Base-by-base conservation (phyloP, 164 flowering plant species). In the Macadamia tetraphylla region DNA sequence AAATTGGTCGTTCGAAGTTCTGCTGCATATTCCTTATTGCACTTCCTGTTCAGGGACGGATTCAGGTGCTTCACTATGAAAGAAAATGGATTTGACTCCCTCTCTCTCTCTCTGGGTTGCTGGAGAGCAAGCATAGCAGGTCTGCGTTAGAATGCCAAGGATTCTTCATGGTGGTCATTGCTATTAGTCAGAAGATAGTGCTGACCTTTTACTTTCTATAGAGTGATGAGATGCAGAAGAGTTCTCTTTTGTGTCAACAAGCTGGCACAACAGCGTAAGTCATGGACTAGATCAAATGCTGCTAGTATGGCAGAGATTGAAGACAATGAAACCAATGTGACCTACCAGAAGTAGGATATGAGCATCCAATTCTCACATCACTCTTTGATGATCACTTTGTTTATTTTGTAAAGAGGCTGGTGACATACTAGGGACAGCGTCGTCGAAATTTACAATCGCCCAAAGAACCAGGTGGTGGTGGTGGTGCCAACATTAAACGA, bases 181-280 rank as follows among this genome's bases (percentile, higher is more conserved):
- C 90, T 62, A 85, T 92, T 67, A 91, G 93, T 79, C 90, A 88
- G 78, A 95, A 89, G 81, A 71, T 88, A 68, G 98, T 97, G 46
- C 89, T 95, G 14, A 84, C 92, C 15, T 71, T 96, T 51, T 95
- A 84, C 78, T 87, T 92, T 69, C 62, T 81, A 63, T 88, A 81
- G 80, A 88, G 89, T 74, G 93, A 95, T 29, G 97, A 92, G 78
- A 81, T 95, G 94, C 88, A 83, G 76, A 88, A 83, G 73, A 86
- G 84, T 76, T 71, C 74, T 68, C 63, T 78, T 65, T 92, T 44
- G 58, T 82, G 9, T 79, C 87, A 56, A 77, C 74, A 56, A 76
- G 76, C 80, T 85, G 46, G 46, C 75, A 17, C 79, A 76, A 76
- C 67, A 82, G 18, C 85, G 65, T 31, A 92, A 80, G 67, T 87